Evolutionary conservation across 306 rosid species (phyloP), one percentile per base, ranked within the genome.

Genomic region (Betula pendula): DNA sequence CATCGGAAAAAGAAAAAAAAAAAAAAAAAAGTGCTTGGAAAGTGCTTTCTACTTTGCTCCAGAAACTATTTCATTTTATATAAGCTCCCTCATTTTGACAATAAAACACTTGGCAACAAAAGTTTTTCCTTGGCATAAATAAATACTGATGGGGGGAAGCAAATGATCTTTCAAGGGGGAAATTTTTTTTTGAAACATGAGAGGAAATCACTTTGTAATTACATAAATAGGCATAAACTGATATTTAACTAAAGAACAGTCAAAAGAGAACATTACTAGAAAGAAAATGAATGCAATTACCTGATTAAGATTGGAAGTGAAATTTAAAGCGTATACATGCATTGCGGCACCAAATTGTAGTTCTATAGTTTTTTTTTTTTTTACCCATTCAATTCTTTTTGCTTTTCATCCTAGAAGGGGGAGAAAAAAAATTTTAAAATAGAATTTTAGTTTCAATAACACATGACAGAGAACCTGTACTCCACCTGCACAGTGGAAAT

Each of bases 401-500:
- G 27, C 68, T 29, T 65, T 60, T 63, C 38, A 27, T 62, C 56
- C 45, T 58, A 38, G 53, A 72, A 50, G 55, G 56, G 67, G 75
- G 49, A 38, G 48, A n/a, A 73, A 44, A 40, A 16, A 31, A 35
- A 22, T 78, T 51, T 42, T n/a, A 67, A 77, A 72, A 74, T 45
- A 60, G 75, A 71, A 42, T 52, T 80, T 80, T 68, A 73, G 74
- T 73, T 63, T 79, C 83, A 73, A 50, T 72, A 72, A 79, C 75
- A 79, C 83, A 62, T 66, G 83, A 80, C 79, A 80, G 83, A 38
- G 83, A 80, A 80, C 83, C 83, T 80, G 83, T 74, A 77, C 83
- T 80, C 83, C 83, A 80, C 75, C 83, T 80, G 83, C 83, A 80
- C 79, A 80, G 83, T 74, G 83, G 83, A 80, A 80, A 80, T 80